A percentile compares a stretch with the other conserved stretches of the same genome.
Conservation (phyloP, 495 filamentous ascomycete species). For the Penicillium fimorum region DNA sequence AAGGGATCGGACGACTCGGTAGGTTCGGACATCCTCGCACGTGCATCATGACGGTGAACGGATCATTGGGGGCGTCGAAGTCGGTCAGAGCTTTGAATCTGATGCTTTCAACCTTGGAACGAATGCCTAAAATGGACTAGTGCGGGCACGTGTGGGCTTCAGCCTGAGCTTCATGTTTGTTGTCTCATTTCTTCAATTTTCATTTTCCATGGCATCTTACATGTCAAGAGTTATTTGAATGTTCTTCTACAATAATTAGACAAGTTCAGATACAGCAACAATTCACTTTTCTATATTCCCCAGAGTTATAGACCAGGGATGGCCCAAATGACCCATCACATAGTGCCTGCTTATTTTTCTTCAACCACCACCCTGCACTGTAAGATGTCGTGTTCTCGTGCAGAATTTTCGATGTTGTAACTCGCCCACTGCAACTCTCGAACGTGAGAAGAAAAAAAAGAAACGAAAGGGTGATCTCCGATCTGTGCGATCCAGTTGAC, state of each 20-base stretch:
- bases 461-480: constrained; percentile 16
- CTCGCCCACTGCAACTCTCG: constrained; percentile 7
- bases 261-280: not conserved
- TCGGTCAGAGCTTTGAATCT: not conserved
- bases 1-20: constrained; percentile 36
- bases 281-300: not conserved
- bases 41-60: constrained; percentile 22
- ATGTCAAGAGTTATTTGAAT: not conserved
- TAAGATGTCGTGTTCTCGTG: constrained; percentile 13
- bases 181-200: not conserved
- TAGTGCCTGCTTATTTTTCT: constrained; percentile 9
- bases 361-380: not conserved
- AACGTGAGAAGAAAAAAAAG: constrained; percentile 7
- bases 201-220: not conserved
- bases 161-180: constrained; percentile 7
- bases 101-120: constrained; percentile 11
- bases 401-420: constrained; percentile 9
- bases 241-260: not conserved
- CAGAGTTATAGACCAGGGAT: not conserved
- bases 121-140: constrained; percentile 18
- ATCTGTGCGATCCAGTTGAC: constrained; percentile 23
- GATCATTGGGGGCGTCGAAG: not conserved
- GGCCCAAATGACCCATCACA: not conserved
- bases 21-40: constrained; percentile 26
- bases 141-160: constrained; percentile 15